These are phyloP conservation scores for Carnegiea gigantea DNA, from an alignment of 179 eudicot species.

Conservation along the genomic window DNA sequence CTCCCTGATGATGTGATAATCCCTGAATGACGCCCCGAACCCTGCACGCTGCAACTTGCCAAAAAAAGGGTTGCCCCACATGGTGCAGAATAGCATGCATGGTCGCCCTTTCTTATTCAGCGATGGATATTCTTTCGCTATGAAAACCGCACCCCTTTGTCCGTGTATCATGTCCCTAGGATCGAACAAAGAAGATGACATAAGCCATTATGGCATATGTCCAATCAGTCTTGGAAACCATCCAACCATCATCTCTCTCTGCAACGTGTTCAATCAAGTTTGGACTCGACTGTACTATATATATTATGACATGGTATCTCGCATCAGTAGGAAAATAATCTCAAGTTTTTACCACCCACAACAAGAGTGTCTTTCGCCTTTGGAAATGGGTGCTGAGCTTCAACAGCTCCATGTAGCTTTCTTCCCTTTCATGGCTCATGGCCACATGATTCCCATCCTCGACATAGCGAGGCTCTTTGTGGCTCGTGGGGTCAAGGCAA, in stretches of 20 bases:
- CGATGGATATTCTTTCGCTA: not conserved
- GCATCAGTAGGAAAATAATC: not conserved
- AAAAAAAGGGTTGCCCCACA: no score
- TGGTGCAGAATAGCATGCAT: not conserved
- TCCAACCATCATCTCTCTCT: not conserved
- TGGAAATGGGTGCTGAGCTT: not conserved
- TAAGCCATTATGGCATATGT: not conserved
- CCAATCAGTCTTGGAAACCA: not conserved
- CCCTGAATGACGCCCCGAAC: not conserved
- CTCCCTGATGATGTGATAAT: not conserved
- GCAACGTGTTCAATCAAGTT: not conserved
- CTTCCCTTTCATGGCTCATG: slow-evolving; percentile 14
- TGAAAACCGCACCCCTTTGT: no score
- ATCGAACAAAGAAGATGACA: not conserved
- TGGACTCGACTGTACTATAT: not conserved
- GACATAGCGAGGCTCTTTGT: slow-evolving; percentile 8
- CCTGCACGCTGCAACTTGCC: no score
- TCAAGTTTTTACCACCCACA: not conserved
- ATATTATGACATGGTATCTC: not conserved
- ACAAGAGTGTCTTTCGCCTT: not conserved
- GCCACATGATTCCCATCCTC: slow-evolving; percentile 10
- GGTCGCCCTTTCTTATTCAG: not conserved
- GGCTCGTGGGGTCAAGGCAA: not conserved
- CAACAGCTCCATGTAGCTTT: slow-evolving; percentile 11
- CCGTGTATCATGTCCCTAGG: not conserved